phyloP scores from a whole-genome alignment of 345 rosid species.

The Carallia pectinifolia region DNA sequence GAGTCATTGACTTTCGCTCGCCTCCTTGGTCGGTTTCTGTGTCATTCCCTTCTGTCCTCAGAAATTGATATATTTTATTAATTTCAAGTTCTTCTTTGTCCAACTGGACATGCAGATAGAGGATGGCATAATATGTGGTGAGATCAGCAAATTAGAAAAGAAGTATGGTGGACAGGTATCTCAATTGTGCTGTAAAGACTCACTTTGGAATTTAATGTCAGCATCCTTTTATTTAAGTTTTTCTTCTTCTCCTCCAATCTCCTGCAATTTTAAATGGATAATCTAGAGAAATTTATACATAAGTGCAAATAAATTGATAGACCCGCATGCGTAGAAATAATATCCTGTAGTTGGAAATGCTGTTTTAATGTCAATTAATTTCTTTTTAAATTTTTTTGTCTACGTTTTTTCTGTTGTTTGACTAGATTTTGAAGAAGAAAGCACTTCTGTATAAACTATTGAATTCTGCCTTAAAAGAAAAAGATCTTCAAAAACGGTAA shows the following conservation, averaged over 20 bases:
- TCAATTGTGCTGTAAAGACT: slow-evolving; percentile 8
- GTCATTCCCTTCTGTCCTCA: too few species aligned
- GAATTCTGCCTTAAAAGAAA: slow-evolving; percentile 57
- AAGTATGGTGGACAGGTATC: slow-evolving; percentile 65
- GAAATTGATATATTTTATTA: slow-evolving; percentile 4
- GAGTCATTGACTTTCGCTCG: too few species aligned
- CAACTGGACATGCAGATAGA: slow-evolving; percentile 58
- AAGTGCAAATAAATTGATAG: neutral
- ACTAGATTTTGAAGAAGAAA: slow-evolving; percentile 72
- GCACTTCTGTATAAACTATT: slow-evolving; percentile 53
- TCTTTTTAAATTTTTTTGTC: neutral
- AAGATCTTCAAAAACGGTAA: slow-evolving; percentile 75
- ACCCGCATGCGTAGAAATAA: neutral
- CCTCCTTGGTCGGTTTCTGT: too few species aligned
- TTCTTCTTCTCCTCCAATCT: slow-evolving; percentile 5
- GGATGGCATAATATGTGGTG: slow-evolving; percentile 57
- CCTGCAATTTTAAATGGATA: neutral
- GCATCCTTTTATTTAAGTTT: neutral
- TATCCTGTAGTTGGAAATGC: neutral
- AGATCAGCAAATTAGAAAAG: slow-evolving; percentile 59
- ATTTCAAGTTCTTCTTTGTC: slow-evolving; percentile 24
- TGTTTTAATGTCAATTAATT: neutral
- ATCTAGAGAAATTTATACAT: neutral
- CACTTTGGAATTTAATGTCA: slow-evolving; percentile 2
- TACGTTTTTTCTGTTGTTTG: slow-evolving; percentile 16